Base-by-base conservation (phyloP, 179 eudicot species). In the Heliamphora pulchella region DNA sequence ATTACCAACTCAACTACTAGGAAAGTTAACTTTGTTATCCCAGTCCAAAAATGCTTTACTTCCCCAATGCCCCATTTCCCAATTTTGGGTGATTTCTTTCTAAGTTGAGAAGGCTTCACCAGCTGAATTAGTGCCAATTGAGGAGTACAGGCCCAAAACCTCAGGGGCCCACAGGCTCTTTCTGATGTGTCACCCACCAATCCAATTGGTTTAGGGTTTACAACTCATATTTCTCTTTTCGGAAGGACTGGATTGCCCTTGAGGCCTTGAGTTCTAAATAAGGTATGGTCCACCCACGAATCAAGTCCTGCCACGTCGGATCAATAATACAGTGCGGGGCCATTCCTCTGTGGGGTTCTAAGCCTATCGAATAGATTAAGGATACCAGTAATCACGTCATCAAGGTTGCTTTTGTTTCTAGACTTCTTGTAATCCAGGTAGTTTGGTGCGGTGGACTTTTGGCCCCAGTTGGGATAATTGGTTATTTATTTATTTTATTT, bases 141-240 rank as follows among this genome's bases (percentile, higher is more conserved):
- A 31, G 47, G 82, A 72, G 43, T 73, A 41, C 22, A 43, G 17
- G 43, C 78, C 54, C 63, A 61, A 50, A 14, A 6, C 14, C 46
- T 3, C 3, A 1, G 11, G 50, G 31, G 2, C 48, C 20, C 74
- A 14, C 78, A 31, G 54, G 46, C 44, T 57, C 67, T 66, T 81
- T 76, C 58, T 72, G 78, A 71, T 78, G 84, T 82, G 81, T 78
- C 50, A 53, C 70, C 84, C 79, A 73, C 69, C 84, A 20, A 66
- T 62, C 79, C 84, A 65, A 73, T 74, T 72, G 78, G 47, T 15
- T 78, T 73, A 79, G 78, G 79, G 79, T 11, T 82, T 82, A 78
- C 84, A 78, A 78, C 84, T 78, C 84, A 82, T 11, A 46, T 44
- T 78, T 78, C 69, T 20, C 4, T 50, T 79, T 51, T 14, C 22